These are phyloP conservation scores for Escallonia rubra DNA, from an alignment of 129 eudicot species.

Conservation along the genomic window DNA sequence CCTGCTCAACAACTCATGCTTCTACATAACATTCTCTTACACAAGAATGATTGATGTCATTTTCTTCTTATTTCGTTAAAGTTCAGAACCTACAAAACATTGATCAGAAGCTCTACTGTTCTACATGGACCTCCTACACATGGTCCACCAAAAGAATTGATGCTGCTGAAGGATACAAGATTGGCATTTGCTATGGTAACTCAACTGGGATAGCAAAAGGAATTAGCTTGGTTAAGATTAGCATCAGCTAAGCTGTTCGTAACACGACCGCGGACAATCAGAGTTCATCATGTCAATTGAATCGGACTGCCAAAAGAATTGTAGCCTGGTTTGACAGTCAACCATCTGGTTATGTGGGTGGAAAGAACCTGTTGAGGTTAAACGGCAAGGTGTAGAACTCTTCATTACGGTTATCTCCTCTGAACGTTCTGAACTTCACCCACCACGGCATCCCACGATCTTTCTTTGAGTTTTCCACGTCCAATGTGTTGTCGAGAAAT, in stretches of 20 bases:
- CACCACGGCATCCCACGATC: slow-evolving; percentile 87
- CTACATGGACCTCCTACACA: neutral
- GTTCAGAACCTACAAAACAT: slow-evolving; percentile 12
- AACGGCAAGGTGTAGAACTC: slow-evolving; percentile 70
- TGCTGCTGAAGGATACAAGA: neutral
- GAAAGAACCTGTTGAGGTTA: slow-evolving; percentile 64
- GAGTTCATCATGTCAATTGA: too few species aligned
- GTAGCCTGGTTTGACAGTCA: too few species aligned
- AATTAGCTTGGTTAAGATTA: neutral
- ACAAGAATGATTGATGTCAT: neutral
- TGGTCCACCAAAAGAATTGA: slow-evolving; percentile 13
- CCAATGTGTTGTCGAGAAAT: slow-evolving; percentile 64
- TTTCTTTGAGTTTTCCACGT: slow-evolving; percentile 55
- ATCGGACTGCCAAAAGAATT: too few species aligned
- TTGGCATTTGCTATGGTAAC: neutral
- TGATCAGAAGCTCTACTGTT: slow-evolving; percentile 7
- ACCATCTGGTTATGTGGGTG: slow-evolving; percentile 36
- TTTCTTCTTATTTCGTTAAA: slow-evolving; percentile 4
- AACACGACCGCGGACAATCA: too few species aligned
- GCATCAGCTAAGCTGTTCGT: neutral
- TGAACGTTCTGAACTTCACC: slow-evolving; percentile 60
- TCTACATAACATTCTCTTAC: neutral
- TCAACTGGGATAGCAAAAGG: slow-evolving; percentile 1
- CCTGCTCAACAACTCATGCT: too few species aligned
- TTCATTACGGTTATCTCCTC: slow-evolving; percentile 65